Evolutionary conservation across 495 filamentous ascomycete genomes (phyloP), one percentile per base, ranked within the genome.

Genomic region (Lindgomyces ingoldianus): DNA sequence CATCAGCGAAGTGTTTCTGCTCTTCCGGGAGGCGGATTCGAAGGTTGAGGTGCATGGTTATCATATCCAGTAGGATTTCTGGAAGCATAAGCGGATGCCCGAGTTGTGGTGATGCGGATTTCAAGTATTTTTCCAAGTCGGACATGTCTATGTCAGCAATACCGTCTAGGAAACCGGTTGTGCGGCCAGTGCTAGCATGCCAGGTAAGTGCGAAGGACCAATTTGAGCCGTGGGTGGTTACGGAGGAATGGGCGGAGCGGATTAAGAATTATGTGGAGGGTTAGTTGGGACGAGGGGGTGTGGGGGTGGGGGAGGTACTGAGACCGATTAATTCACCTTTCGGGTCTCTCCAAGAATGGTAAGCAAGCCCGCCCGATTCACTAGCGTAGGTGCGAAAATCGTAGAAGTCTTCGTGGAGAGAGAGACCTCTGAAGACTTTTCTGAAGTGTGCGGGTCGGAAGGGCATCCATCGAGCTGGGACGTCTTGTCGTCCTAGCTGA

Each of bases 11-110:
- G 39, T 44, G 55, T n/a, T 56, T 33, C 11, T 55, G 10, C 25
- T 62, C 60, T 26, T 16, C 36, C 4, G 60, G 60, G 19, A 55
- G 30, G 8, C 60, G 60, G 21, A 55, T 36, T 3, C 48, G 46
- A n/a, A 54, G 30, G 41, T 62, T 54, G 33, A 62, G 60, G 6
- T 46, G 6, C 2, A 14, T 26, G 22, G 16, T 8, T 49, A 62
- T 56, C 39, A 54, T 45, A 25, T 54, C 36, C n/a, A 62, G 50
- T 1, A 62, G n/a, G 6, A 62, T 55, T 26, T 62, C 60, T 3
- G 48, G 60, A 6, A 62, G 4, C 10, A 26, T 47, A 4, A 62
- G 50, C 3, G 60, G 60, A 55, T 62, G 60, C 4, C 14, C 41
- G 19, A 62, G 60, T 6, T 22, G 21, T 4, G 18, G 19, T 3